Conservation (phyloP, 441 rosid species). For the Theobroma grandiflorum region DNA sequence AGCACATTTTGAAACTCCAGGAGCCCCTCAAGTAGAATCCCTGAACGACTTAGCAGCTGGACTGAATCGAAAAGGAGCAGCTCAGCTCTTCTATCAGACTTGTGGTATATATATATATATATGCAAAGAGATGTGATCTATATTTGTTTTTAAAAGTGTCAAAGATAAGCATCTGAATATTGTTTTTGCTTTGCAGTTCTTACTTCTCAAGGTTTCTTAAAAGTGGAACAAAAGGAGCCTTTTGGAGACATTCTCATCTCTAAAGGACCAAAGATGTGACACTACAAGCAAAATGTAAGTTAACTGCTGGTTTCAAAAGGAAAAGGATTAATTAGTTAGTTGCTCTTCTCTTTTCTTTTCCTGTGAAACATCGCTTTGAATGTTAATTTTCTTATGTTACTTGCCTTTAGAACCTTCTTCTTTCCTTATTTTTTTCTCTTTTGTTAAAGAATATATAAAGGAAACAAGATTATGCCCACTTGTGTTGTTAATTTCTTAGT, state of each 20-base stretch:
- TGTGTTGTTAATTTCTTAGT: too few relatives aligned
- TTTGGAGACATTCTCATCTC: conserved; percentile 79
- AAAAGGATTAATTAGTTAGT: too few relatives aligned
- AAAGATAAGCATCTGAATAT: neutral
- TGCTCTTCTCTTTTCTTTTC: too few relatives aligned
- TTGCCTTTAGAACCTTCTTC: too few relatives aligned
- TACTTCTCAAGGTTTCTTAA: conserved; percentile 61
- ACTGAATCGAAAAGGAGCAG: conserved; percentile 77
- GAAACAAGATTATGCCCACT: too few relatives aligned
- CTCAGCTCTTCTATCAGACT: conserved; percentile 82
- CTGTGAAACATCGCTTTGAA: too few relatives aligned
- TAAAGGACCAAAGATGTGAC: conserved; percentile 70
- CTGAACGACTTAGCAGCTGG: conserved; percentile 70
- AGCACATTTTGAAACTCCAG: conserved; percentile 80
- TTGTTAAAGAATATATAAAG: too few relatives aligned
- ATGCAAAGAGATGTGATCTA: conserved; percentile 10
- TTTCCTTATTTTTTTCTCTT: too few relatives aligned
- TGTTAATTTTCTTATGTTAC: too few relatives aligned
- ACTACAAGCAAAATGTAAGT: neutral
- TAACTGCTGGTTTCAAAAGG: too few relatives aligned
- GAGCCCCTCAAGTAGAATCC: conserved; percentile 72
- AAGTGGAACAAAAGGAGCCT: conserved; percentile 65
- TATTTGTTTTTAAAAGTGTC: neutral
- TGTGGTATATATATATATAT: conserved; percentile 63
- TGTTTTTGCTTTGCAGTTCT: conserved; percentile 54